A percentile compares a stretch with the other conserved stretches of the same genome.
These are phyloP conservation scores for Blastomyces silverae DNA, from an alignment of 2,329 filamentous ascomycete species.

Conservation along the genomic window DNA sequence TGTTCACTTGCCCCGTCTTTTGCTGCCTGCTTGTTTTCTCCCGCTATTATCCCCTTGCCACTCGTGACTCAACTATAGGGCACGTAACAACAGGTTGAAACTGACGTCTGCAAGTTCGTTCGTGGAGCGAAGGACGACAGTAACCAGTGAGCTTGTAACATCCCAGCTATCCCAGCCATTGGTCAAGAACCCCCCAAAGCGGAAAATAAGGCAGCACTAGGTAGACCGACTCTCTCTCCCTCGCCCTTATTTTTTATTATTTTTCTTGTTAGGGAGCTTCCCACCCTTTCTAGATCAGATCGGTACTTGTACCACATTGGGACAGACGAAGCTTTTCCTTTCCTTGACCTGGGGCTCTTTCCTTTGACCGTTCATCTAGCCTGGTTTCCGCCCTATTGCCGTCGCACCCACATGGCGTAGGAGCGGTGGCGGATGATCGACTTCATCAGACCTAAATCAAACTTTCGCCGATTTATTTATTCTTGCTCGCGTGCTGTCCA, in stretches of 20 bases:
- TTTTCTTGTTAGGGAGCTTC: neutral
- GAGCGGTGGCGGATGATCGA: constrained; percentile 14
- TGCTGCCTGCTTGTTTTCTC: constrained; percentile 5
- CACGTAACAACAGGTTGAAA: constrained; percentile 8
- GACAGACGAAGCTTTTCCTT: constrained; percentile 11
- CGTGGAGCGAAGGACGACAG: constrained; percentile 11
- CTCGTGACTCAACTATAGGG: constrained; percentile 10
- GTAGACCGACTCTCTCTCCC: constrained; percentile 11
- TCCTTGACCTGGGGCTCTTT: constrained; percentile 8
- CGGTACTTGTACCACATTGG: constrained; percentile 14
- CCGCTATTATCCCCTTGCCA: constrained; percentile 1
- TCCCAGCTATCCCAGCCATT: constrained; percentile 5
- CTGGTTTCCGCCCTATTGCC: constrained; percentile 5
- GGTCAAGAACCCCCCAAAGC: neutral
- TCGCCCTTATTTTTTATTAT: constrained; percentile 6
- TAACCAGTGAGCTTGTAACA: constrained; percentile 7
- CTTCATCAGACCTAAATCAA: constrained; percentile 1
- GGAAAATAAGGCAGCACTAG: constrained; percentile 6
- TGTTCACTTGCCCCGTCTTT: constrained; percentile 5
- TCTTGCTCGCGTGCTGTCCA: neutral
- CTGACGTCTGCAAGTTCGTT: constrained; percentile 10
- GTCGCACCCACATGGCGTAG: constrained; percentile 13
- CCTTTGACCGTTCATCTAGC: constrained; percentile 11
- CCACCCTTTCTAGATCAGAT: constrained; percentile 5
- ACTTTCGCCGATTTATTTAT: constrained; percentile 9